Evolutionary conservation across 768 basidiomycete genomes (phyloP), one percentile per base, ranked within the genome.

Genomic region (Suillus clintonianus): DNA sequence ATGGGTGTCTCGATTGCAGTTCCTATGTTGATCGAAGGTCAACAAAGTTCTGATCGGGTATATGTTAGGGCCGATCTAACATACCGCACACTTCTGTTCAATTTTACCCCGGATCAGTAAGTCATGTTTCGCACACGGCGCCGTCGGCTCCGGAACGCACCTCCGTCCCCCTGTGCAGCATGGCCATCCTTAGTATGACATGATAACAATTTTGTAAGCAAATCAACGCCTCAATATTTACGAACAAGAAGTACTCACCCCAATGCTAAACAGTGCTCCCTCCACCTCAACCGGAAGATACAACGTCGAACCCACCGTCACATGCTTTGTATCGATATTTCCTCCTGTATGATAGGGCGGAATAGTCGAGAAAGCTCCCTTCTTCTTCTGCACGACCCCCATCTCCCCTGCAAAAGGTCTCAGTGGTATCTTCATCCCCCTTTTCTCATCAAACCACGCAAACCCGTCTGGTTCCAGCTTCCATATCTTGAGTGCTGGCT

Each of bases 1-100:
- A 88, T 86, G 3, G 86, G 82, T 7, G 87, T 87, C 69, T 88
- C 87, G 55, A 88, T 87, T 2, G 87, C 87, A 8, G 85, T 85
- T 30, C 87, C 87, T 86, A 61, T 17, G 24, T 2, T 5, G 39
- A 57, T 57, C 56, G 56, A 41, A 41, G 37, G 56, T 57, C 37
- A 57, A 54, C 37, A 57, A 54, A 55, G 6, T 27, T 19, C 30
- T 39, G 47, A 56, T 57, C 59, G 42, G 57, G 15, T 41, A 9
- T 24, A 19, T 24, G n/a, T 14, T 30, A 10, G 17, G 30, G 41
- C 51, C 19, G 30, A n/a, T 53, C 43, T 48, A 24, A 72, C 82
- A 42, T 70, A 86, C 86, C 86, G 65, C 85, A 87, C 48, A 87
- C 85, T 79, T 88, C 86, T 88, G 65, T 41, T 19, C 15, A 19